Conservation (phyloP, 2,329 filamentous ascomycete genomes). For the Diplodia seriata region DNA sequence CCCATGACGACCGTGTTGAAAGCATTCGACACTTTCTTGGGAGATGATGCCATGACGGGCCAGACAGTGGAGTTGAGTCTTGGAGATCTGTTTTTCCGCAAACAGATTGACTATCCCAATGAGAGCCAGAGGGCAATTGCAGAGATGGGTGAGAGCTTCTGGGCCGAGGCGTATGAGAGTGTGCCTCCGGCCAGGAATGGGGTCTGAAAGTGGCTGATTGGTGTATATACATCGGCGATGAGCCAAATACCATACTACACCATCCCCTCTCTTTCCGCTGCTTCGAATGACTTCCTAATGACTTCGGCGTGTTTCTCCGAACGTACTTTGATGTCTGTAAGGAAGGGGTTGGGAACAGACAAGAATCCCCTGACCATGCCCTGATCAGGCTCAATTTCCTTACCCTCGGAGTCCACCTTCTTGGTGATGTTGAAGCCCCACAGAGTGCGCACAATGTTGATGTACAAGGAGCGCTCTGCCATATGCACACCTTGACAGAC, state of each 20-base stretch:
- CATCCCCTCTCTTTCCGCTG: conserved; percentile 40
- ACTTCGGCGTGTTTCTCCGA: conserved; percentile 38
- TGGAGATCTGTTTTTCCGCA: conserved; percentile 51
- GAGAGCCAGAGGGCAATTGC: conserved; percentile 51
- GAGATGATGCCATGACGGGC: conserved; percentile 46
- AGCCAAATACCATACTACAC: too few relatives aligned
- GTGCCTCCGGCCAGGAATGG: conserved; percentile 37
- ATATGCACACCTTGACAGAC: conserved; percentile 48
- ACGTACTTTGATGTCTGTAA: conserved; percentile 42
- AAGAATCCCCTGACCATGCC: conserved; percentile 44
- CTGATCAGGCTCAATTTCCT: conserved; percentile 39
- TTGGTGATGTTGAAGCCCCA: conserved; percentile 46
- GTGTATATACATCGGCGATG: too few relatives aligned
- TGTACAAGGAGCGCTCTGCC: conserved; percentile 47
- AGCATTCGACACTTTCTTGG: conserved; percentile 49
- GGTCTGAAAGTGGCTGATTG: neutral
- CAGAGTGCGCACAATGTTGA: conserved; percentile 45
- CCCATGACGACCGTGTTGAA: conserved; percentile 50
- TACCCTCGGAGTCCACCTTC: conserved; percentile 40
- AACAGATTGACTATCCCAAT: conserved; percentile 49
- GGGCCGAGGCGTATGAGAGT: conserved; percentile 44
- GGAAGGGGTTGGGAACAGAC: conserved; percentile 43
- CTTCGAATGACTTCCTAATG: conserved; percentile 38
- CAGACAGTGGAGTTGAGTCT: conserved; percentile 51
- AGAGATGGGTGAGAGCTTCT: conserved; percentile 41